phyloP scores from a whole-genome alignment of 305 asterid species.

The Andrographis paniculata region DNA sequence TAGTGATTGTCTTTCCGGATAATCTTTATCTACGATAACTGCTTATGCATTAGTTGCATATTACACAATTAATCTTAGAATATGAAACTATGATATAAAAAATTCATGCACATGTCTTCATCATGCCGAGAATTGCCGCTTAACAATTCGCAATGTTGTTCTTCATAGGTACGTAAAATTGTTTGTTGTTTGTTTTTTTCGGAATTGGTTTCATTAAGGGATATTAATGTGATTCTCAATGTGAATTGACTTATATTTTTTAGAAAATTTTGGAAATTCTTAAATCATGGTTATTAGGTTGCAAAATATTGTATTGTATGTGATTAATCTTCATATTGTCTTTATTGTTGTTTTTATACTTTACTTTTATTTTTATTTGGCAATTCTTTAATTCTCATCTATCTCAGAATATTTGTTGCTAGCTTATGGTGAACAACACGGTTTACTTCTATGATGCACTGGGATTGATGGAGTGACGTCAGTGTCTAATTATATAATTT shows the following conservation, averaged over 20 bases:
- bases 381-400: constrained; percentile 85
- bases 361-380: too few species aligned
- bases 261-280: constrained; percentile 9
- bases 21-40: constrained; percentile 73
- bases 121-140: constrained; percentile 52
- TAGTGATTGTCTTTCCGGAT: constrained; percentile 45
- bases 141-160: constrained; percentile 88
- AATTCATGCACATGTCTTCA: constrained; percentile 73
- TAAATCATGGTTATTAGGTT: not conserved
- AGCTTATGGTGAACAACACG: constrained; percentile 94
- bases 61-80: constrained; percentile 84
- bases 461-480: constrained; percentile 85
- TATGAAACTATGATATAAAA: constrained; percentile 84
- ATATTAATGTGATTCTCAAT: constrained; percentile 9
- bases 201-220: too few species aligned
- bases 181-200: constrained; percentile 8
- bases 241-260: constrained; percentile 12
- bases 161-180: constrained; percentile 69
- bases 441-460: constrained; percentile 86
- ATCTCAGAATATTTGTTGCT: constrained; percentile 92
- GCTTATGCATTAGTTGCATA: constrained; percentile 72
- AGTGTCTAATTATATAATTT: constrained; percentile 76
- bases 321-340: constrained; percentile 9
- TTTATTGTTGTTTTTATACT: too few species aligned
- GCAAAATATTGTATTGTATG: constrained; percentile 11